Evolutionary conservation across 2,329 filamentous ascomycete species (phyloP).

Genomic region (Alternaria ventricosa): DNA sequence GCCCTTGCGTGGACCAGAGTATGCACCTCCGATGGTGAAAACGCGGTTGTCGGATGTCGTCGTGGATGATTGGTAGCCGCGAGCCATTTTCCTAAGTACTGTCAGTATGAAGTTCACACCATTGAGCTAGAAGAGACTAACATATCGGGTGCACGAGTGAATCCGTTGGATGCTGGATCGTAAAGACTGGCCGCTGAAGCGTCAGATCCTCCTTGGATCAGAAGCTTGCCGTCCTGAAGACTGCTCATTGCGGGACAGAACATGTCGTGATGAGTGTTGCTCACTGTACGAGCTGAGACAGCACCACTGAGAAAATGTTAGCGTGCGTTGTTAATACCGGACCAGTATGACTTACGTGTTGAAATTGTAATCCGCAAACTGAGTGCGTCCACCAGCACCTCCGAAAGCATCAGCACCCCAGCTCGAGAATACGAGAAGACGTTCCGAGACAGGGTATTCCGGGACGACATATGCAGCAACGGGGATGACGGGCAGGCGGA

Average conservation of each 20-base stretch:
- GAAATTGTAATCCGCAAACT: constrained; percentile 37
- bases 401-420: constrained; percentile 37
- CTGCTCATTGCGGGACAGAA: constrained; percentile 37
- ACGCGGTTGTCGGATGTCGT: constrained; percentile 29
- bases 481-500: constrained; percentile 36
- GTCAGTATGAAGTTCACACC: background rate
- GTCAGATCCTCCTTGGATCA: constrained; percentile 34
- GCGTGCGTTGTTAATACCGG: background rate
- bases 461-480: constrained; percentile 39
- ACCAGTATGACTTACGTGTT: constrained; percentile 22
- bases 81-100: constrained; percentile 22
- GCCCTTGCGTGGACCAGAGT: constrained; percentile 27
- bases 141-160: constrained; percentile 26
- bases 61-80: constrained; percentile 30
- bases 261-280: constrained; percentile 37
- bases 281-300: constrained; percentile 29
- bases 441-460: constrained; percentile 26
- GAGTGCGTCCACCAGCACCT: constrained; percentile 28
- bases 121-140: background rate
- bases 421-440: constrained; percentile 35
- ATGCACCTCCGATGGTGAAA: constrained; percentile 37
- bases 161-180: constrained; percentile 26
- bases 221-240: constrained; percentile 29
- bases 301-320: constrained; percentile 22
- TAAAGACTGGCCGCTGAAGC: constrained; percentile 31